These are phyloP conservation scores for Dujonia santamariae DNA, from an alignment of 1,139 yeast species.

Conservation along the genomic window DNA sequence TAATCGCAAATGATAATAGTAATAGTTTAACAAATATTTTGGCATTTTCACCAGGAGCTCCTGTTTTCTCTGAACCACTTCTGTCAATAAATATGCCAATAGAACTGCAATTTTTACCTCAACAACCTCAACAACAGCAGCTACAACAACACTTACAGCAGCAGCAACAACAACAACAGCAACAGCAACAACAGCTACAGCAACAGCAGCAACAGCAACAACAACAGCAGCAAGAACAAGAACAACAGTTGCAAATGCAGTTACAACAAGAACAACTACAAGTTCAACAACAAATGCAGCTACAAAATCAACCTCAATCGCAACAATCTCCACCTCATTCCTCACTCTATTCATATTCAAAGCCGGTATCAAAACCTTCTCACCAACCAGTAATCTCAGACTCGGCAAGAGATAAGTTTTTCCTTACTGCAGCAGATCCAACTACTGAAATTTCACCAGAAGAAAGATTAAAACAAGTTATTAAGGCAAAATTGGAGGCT, in stretches of 20 bases:
- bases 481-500: conserved; percentile 91
- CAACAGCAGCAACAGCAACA: conserved; percentile 7
- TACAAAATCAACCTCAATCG: background rate
- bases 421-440: conserved; percentile 96
- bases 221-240: conserved; percentile 5
- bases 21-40: conserved; percentile 23
- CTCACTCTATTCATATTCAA: background rate
- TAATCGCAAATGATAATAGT: conserved; percentile 10
- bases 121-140: conserved; percentile 5
- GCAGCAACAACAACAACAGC: conserved; percentile 1
- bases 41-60: conserved; percentile 29
- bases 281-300: conserved; percentile 7
- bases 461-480: conserved; percentile 91
- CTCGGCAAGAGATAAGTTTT: conserved; percentile 89
- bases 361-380: background rate
- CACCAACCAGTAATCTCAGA: conserved; percentile 59
- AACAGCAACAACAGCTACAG: conserved; percentile 6
- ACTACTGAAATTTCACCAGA: conserved; percentile 93
- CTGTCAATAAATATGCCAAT: background rate
- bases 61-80: conserved; percentile 21
- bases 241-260: conserved; percentile 3
- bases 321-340: background rate
- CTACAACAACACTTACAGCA: conserved; percentile 5
- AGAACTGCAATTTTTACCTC: background rate
- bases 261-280: conserved; percentile 6